These are phyloP conservation scores for Petrea volubilis DNA, from an alignment of 257 asterid genomes.

Conservation along the genomic window DNA sequence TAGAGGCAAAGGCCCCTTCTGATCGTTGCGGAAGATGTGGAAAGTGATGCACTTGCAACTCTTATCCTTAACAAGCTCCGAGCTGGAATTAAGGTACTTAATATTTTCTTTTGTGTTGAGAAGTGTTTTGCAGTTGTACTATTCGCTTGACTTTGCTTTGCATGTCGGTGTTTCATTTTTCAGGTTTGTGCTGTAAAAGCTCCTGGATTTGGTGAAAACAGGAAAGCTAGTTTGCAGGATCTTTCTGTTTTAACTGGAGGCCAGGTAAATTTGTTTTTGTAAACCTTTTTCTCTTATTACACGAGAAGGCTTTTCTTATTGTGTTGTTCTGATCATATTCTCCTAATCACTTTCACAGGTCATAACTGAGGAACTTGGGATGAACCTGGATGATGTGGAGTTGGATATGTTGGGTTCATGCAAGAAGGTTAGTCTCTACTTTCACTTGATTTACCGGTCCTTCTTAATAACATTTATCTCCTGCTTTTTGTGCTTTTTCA, in stretches of 20 bases:
- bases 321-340: background rate
- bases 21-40: conserved; percentile 90
- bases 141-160: background rate
- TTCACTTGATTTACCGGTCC: background rate
- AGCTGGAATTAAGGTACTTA: conserved; percentile 81
- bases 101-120: background rate
- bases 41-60: conserved; percentile 95
- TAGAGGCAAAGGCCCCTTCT: conserved; percentile 87
- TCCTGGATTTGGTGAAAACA: conserved; percentile 94
- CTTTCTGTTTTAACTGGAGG: conserved; percentile 91
- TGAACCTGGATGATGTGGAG: conserved; percentile 79
- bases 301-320: no score
- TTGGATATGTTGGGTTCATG: conserved; percentile 85
- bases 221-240: conserved; percentile 79
- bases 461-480: background rate
- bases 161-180: background rate
- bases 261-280: conserved; percentile 48
- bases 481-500: background rate
- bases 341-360: conserved; percentile 50
- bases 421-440: conserved; percentile 61
- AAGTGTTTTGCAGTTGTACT: background rate
- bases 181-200: conserved; percentile 97
- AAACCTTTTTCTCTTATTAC: background rate
- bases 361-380: conserved; percentile 91
- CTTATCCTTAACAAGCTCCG: conserved; percentile 93